Conservation (phyloP, 83 land plant genomes). For the Thuja plicata region DNA sequence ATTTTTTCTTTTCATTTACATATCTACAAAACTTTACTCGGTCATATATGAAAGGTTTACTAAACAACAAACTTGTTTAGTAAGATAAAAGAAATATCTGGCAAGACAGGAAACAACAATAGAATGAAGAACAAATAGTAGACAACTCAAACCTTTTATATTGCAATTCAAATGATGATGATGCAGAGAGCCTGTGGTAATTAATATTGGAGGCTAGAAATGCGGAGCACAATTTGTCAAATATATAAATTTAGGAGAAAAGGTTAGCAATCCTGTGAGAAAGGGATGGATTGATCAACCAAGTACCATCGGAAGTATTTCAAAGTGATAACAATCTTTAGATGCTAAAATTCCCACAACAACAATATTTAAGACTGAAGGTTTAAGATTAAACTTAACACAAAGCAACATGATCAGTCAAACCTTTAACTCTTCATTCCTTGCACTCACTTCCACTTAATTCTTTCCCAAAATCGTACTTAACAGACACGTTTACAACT, state of each 20-base stretch:
- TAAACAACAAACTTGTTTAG: neutral
- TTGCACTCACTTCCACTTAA: no score
- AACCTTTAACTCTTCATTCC: no score
- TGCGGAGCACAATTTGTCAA: neutral
- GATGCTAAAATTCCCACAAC: neutral
- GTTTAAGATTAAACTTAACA: no score
- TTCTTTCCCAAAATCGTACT: no score
- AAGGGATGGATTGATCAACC: neutral
- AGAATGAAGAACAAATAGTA: neutral
- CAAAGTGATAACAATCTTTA: neutral
- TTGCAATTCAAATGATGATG: neutral
- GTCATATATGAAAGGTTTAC: neutral
- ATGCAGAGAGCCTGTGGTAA: neutral
- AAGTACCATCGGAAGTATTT: neutral
- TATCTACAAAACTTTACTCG: neutral
- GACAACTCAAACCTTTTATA: neutral
- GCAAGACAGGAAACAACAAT: neutral
- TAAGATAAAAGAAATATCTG: neutral
- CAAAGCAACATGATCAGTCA: no score
- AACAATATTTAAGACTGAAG: neutral
- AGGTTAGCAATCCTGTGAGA: neutral
- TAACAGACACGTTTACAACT: no score
- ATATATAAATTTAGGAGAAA: neutral
- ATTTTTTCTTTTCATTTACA: neutral
- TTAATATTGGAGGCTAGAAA: neutral